Evolutionary conservation across 495 filamentous ascomycete species (phyloP).

Genomic region (Viridothelium virens): DNA sequence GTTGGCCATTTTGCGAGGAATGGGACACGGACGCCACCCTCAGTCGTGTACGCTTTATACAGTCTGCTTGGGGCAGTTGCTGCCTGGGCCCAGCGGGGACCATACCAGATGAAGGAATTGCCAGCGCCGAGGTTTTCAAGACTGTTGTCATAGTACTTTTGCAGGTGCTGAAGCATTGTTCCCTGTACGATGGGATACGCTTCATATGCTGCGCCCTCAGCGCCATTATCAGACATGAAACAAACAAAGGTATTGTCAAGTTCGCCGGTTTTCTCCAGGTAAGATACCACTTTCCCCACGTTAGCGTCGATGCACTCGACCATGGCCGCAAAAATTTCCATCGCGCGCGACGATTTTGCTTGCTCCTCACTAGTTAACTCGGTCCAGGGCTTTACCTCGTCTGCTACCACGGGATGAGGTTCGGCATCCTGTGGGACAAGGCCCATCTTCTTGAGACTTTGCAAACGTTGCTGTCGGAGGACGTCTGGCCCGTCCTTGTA

Average conservation of each 20-base stretch:
- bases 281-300: slow-evolving; percentile 51
- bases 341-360: slow-evolving; percentile 46
- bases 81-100: slow-evolving; percentile 56
- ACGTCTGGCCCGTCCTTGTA: slow-evolving; percentile 41
- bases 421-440: slow-evolving; percentile 34
- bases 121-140: slow-evolving; percentile 54
- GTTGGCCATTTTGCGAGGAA: slow-evolving; percentile 48
- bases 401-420: slow-evolving; percentile 43
- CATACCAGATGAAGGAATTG: slow-evolving; percentile 60
- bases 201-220: slow-evolving; percentile 54
- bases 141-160: slow-evolving; percentile 57
- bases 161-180: slow-evolving; percentile 43
- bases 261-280: slow-evolving; percentile 49
- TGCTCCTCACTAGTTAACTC: slow-evolving; percentile 45
- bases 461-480: slow-evolving; percentile 32
- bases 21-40: slow-evolving; percentile 54
- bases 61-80: slow-evolving; percentile 55
- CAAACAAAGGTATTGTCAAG: slow-evolving; percentile 57
- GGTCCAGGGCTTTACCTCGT: slow-evolving; percentile 47
- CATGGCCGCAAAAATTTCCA: slow-evolving; percentile 60
- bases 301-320: slow-evolving; percentile 56
- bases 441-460: slow-evolving; percentile 34
- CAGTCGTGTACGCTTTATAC: slow-evolving; percentile 56
- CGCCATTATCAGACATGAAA: slow-evolving; percentile 61
- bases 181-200: slow-evolving; percentile 45